Base-by-base conservation (phyloP, 2,329 filamentous ascomycete species). In the Penicillium brasilianum region DNA sequence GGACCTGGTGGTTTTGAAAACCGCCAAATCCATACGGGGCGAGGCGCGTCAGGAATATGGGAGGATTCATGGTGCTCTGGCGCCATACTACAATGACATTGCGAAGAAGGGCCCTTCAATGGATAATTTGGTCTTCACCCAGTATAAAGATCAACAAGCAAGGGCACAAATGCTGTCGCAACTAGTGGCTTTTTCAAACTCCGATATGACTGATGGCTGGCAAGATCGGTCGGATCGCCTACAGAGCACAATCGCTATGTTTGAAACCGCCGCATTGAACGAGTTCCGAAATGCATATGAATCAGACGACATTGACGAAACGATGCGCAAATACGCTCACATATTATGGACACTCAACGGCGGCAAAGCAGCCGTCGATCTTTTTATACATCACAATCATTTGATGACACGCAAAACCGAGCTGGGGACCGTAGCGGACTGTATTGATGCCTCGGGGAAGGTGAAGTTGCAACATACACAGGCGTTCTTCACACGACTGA, bases 251-350 rank as follows among this genome's bases (percentile, higher is more conserved):
- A 86, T 89, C 66, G 85, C 85, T 39, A 88, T 95, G 61, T 99
- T 99, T 71, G 94, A 98, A 78, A 93, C 89, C 59, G 93, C 93
- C 3, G 93, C 96, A 3, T 80, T 97, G 55, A 86, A 90, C 52
- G 95, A 99, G 75, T 99, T 99, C 68, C 91, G 96, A 76, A 90
- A 95, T 72, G 95, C 92, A 4, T 96, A 96, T 67, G 92, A 95
- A 74, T 88, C 88, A 46, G 91, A 90, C 80, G 94, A 99, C 74
- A 88, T 96, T 57, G 90, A 96, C 66, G 93, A 92, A 2, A 85
- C 88, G 57, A 97, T 98, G 94, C 88, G 85, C 68, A 87, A 90
- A 71, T 98, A 97, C 76, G 93, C 93, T 2, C 88, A 92, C 69
- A 93, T 99, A 16, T 80, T 99, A 59, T 88, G 91, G 60, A 85